Base-by-base conservation (phyloP, 2,329 filamentous ascomycete species). In the Cladosporium sp. region DNA sequence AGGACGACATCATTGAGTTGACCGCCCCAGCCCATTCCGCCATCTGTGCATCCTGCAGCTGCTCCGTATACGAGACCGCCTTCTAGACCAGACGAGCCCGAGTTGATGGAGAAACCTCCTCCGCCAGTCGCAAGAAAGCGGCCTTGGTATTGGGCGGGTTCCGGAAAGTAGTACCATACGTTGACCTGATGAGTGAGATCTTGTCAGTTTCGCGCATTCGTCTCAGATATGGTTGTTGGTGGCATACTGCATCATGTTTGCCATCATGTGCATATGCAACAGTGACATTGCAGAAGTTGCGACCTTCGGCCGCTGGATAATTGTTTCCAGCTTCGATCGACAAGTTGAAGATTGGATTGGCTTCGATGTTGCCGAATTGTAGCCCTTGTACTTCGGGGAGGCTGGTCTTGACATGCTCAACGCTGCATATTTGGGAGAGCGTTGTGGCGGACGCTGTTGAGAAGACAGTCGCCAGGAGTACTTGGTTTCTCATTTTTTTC, bases 11-110 rank as follows among this genome's bases (percentile, higher is more conserved):
- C 40, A 15, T 37, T 43, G 70, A 49, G 32, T 22, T 52, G 20
- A 17, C 40, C 43, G 56, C 77, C 77, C 24, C 65, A 64, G 24
- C 74, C 76, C 55, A 78, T 79, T 1, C 77, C 76, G 12, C 73
- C 76, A 52, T 78, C 73, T 0, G 77, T 79, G 20, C 69, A 61
- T 20, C 76, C 76, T 5, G 71, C 68, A 2, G 71, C 74, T 36
- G 73, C 75, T n/a, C 75, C 75, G 43, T 75, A 73, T 5, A 64
- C 59, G 36, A 77, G 62, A 34, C 74, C 74, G 11, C 45, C 45
- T 12, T 18, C 18, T 4, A 48, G 37, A 1, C 65, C 68, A 1
- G 34, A 61, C 54, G n/a, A 50, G 30, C 59, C 57, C 43, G 68
- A 70, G 54, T 56, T 56, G 47, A 58, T 56, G 11, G 54, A 54